phyloP scores from a whole-genome alignment of 495 filamentous ascomycete genomes.

The Lasiosphaeria hispida region DNA sequence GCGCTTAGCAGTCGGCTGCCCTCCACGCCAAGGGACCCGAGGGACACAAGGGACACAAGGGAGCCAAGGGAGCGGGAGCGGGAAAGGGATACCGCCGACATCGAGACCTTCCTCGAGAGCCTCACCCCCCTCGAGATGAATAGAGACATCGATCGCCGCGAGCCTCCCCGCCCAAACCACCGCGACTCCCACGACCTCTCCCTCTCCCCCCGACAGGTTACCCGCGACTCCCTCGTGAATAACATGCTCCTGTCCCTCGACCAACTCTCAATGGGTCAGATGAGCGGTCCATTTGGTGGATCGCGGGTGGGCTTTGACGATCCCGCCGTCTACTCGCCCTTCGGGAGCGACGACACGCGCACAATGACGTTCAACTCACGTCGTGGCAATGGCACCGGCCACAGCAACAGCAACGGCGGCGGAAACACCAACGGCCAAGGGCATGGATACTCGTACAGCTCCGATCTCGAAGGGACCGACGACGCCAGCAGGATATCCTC shows the following conservation, averaged over 20 bases:
- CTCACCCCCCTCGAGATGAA: conserved; percentile 32
- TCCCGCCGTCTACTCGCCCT: conserved; percentile 24
- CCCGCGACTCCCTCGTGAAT: conserved; percentile 83
- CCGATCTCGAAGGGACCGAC: conserved; percentile 63
- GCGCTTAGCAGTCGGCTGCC: conserved; percentile 17
- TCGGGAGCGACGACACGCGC: conserved; percentile 30
- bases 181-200: conserved; percentile 89
- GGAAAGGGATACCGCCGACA: conserved; percentile 27
- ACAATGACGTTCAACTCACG: conserved; percentile 37
- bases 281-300: conserved; percentile 26
- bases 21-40: no score
- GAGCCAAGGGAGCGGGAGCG: no score
- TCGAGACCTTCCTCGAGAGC: conserved; percentile 34
- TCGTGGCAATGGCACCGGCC: conserved; percentile 49
- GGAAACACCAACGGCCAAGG: no score
- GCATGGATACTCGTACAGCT: conserved; percentile 73
- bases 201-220: conserved; percentile 68
- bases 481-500: conserved; percentile 63
- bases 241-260: conserved; percentile 91
- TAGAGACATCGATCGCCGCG: conserved; percentile 33
- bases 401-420: no score
- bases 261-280: conserved; percentile 62
- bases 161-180: conserved; percentile 27
- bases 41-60: no score
- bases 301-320: conserved; percentile 30